Base-by-base conservation (phyloP, 164 flowering plant genomes). In the Vitis rupestris region DNA sequence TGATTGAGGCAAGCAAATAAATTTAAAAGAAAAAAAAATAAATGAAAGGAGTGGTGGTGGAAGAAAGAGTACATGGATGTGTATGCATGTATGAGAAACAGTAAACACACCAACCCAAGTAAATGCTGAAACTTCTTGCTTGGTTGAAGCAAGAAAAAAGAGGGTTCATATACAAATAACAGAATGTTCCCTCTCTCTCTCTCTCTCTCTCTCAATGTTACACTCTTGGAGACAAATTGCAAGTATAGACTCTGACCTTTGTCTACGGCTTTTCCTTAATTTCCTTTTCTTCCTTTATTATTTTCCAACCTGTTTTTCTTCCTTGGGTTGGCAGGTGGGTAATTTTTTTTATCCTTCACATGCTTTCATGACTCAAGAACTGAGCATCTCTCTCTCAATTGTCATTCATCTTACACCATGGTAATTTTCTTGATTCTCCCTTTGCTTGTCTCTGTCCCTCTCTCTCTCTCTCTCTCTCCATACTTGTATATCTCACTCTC, bases 21-120 rank as follows among this genome's bases (percentile, higher is more conserved):
- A 37, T 37, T 37, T 37, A 37, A 37, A 37, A 37, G 7, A 37
- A 37, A 31, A 37, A 37, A 0, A 37, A 37, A 37, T 3, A 37
- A 37, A 37, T 37, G 44, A 37, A 37, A 37, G 44, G 4, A 37
- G 44, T 37, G 44, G 44, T 37, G 4, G 44, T 37, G 4, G 8
- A 48, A 31, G 59, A 66, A n/a, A 19, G 19, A 30, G n/a, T 12
- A 52, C 66, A 55, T 13, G 4, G 44, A 3, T 37, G 44, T 37
- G 44, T 37, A 37, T 37, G 8, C 44, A 37, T 37, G 44, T 37
- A 6, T 3, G 7, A 37, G 44, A 19, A 64, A 59, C 64, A 65
- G 13, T 59, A 48, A 29, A 10, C 75, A 71, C 75, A 31, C 44
- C 49, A 49, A 57, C 64, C 79, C 16, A 76, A 44, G 75, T 75